Base-by-base conservation (phyloP, 2,329 filamentous ascomycete species). In the Fusarium anguioides region DNA sequence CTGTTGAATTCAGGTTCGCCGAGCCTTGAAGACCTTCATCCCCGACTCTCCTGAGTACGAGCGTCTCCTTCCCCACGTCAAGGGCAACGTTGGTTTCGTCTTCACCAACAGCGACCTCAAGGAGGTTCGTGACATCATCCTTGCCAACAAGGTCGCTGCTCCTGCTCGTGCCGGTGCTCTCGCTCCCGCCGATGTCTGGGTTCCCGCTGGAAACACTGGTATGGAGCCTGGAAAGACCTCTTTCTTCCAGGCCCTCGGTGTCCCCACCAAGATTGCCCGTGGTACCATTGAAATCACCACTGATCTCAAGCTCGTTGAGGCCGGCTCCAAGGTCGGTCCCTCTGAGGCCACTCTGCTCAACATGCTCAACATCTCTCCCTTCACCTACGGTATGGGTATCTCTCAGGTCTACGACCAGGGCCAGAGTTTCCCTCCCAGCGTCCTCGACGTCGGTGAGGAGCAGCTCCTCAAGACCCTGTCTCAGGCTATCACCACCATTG, bases 211-310 rank as follows among this genome's bases (percentile, higher is more conserved):
- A 84, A 99, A 99, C 92, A 99, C 96, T 79, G 96, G 96, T 86
- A 99, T 99, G 96, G 96, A 99, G 85, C 96, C 96, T 81, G 96
- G 96, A 84, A 99, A 99, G 92, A 99, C 96, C 80, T 98, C 96
- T 81, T 99, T 99, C 94, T 99, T 99, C 94, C 96, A 99, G 91
- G 96, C 96, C 79, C 96, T 99, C 84, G 95, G 95, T 93, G 94
- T 99, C 81, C 96, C 96, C 81, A 99, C 96, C 89, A 99, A 99
- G 94, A 99, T 99, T 86, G 96, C 96, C 81, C 96, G 96, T 97
- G 96, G 96, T 96, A 99, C 96, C 86, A 99, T 99, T 86, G 96
- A 99, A 93, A 99, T 99, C 81, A 97, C 94, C 71, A 87, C 90
- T 77, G 96, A 99, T 81, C 88, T 99, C 77, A 98, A 97, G 92